Evolutionary conservation across 768 basidiomycete genomes (phyloP).

Genomic region (Filobasidium floriforme): DNA sequence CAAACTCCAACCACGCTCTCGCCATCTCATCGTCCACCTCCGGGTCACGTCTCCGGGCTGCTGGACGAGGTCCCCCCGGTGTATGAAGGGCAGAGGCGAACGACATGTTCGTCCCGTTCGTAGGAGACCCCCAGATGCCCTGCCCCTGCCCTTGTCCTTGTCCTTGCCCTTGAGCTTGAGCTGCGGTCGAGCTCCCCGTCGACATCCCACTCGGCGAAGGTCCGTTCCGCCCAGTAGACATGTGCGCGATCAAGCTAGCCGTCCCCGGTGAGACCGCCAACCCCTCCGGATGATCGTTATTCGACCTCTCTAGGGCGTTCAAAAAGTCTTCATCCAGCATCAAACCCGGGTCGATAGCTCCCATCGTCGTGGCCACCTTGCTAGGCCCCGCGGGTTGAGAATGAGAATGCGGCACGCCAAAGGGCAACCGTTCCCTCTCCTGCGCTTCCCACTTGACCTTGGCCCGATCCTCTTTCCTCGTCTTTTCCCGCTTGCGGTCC

Average conservation of each 20-base stretch:
- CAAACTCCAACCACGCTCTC: constrained; percentile 36
- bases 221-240: neutral
- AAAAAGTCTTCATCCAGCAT: constrained; percentile 36
- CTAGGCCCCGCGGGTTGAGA: no score
- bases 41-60: constrained; percentile 4
- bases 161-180: no score
- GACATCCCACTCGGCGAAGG: neutral
- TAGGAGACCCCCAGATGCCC: constrained; percentile 5
- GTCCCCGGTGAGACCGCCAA: neutral
- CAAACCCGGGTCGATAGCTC: neutral
- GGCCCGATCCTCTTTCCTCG: constrained; percentile 77
- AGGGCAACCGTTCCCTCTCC: constrained; percentile 54
- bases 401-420: constrained; percentile 20
- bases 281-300: constrained; percentile 19
- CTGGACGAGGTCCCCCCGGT: constrained; percentile 22
- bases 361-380: constrained; percentile 3
- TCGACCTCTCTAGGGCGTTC: constrained; percentile 35
- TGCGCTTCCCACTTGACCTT: constrained; percentile 65
- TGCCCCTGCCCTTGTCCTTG: neutral
- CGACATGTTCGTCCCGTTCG: constrained; percentile 8
- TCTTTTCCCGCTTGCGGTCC: constrained; percentile 68
- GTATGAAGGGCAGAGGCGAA: constrained; percentile 16
- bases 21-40: constrained; percentile 35
- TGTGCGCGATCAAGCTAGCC: neutral
- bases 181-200: neutral